Evolutionary conservation across 345 rosid genomes (phyloP).

Genomic region (Linum trigynum): DNA sequence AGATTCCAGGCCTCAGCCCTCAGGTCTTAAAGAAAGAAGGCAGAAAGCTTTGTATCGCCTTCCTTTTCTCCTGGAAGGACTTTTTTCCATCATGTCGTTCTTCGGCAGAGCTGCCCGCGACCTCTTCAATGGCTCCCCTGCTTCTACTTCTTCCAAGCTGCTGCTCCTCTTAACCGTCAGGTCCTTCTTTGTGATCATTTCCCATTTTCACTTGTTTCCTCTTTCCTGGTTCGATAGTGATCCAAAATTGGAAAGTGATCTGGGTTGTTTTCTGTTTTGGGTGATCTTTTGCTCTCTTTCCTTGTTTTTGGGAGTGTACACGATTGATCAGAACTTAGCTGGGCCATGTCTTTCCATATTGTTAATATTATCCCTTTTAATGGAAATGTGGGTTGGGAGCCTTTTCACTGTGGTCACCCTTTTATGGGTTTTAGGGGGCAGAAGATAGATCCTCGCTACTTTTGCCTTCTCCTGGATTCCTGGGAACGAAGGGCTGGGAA

Average conservation of each 20-base stretch:
- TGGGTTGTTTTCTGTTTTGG: background rate
- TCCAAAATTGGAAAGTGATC: background rate
- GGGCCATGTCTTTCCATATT: background rate
- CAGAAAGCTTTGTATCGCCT: too few species aligned
- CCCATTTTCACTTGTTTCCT: background rate
- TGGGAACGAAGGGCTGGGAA: background rate
- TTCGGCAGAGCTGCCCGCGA: slow-evolving; percentile 43
- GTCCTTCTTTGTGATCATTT: slow-evolving; percentile 21
- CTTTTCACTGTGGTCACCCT: too few species aligned
- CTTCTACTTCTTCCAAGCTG: slow-evolving; percentile 38
- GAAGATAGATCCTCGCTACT: background rate
- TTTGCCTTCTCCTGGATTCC: background rate
- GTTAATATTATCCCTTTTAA: background rate
- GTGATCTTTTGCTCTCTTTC: background rate
- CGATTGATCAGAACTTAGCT: background rate
- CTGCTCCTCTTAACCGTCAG: slow-evolving; percentile 60
- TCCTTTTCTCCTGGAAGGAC: slow-evolving; percentile 24
- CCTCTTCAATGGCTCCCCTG: slow-evolving; percentile 31
- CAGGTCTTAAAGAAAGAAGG: too few species aligned
- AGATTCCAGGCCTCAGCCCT: too few species aligned
- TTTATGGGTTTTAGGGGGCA: background rate
- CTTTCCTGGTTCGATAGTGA: too few species aligned
- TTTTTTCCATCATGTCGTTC: slow-evolving; percentile 29
- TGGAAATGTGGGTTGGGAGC: background rate
- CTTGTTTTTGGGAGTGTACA: too few species aligned